A percentile compares a stretch with the other conserved stretches of the same genome.
These are phyloP conservation scores for Conringia planisiliqua DNA, from an alignment of 345 rosid species.

Conservation along the genomic window DNA sequence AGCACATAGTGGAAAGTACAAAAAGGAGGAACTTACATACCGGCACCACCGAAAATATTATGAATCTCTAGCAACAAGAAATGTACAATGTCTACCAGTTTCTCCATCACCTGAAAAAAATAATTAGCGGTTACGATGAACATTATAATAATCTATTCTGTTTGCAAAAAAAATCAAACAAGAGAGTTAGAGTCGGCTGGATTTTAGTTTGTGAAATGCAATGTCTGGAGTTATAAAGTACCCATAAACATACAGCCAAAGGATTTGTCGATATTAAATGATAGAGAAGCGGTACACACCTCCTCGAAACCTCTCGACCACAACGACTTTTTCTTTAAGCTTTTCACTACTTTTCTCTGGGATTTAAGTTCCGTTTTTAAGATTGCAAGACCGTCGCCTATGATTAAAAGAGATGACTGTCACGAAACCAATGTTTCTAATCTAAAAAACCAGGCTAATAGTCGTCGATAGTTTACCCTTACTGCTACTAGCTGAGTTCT, in stretches of 20 bases:
- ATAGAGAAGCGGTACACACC: slow-evolving; percentile 41
- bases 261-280: background rate
- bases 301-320: slow-evolving; percentile 91
- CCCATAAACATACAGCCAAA: background rate
- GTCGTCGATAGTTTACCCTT: slow-evolving; percentile 41
- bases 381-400: slow-evolving; percentile 58
- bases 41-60: slow-evolving; percentile 59
- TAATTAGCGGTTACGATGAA: background rate
- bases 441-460: background rate
- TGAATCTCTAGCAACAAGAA: slow-evolving; percentile 83
- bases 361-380: slow-evolving; percentile 71
- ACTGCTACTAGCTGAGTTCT: slow-evolving; percentile 43
- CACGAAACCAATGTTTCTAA: slow-evolving; percentile 1
- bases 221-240: background rate
- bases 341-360: slow-evolving; percentile 73
- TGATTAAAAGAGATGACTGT: background rate
- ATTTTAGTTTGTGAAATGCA: background rate
- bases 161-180: background rate
- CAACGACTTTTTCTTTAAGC: slow-evolving; percentile 76
- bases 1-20: slow-evolving; percentile 13
- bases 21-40: slow-evolving; percentile 49
- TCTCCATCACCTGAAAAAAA: slow-evolving; percentile 76
- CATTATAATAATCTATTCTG: background rate
- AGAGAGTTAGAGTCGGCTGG: background rate
- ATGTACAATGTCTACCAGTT: slow-evolving; percentile 89